These are phyloP conservation scores for Phaeoacremonium minimum DNA, from an alignment of 2,329 filamentous ascomycete genomes.

Conservation along the genomic window DNA sequence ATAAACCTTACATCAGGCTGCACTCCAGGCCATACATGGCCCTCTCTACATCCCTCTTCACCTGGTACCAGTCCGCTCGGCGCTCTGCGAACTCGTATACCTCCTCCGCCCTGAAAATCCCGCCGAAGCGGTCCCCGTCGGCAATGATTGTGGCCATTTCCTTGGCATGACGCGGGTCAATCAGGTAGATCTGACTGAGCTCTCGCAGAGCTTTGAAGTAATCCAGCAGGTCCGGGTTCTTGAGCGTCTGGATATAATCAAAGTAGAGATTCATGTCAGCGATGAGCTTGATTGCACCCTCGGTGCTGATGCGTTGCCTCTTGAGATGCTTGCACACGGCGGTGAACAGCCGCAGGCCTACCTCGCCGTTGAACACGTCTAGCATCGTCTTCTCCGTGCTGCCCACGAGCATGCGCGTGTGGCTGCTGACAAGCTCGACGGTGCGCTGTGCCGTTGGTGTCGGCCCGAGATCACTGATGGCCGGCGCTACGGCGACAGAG, in stretches of 20 bases:
- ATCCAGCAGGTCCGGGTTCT: constrained; percentile 76
- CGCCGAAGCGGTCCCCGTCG: constrained; percentile 82
- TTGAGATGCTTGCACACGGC: constrained; percentile 97
- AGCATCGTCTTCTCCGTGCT: constrained; percentile 98
- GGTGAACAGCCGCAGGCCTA: constrained; percentile 86
- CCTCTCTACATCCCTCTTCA: constrained; percentile 83
- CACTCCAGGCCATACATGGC: constrained; percentile 98
- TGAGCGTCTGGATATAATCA: constrained; percentile 74
- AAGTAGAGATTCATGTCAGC: constrained; percentile 96
- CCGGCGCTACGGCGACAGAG: no score
- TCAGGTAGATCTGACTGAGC: constrained; percentile 91
- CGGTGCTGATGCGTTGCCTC: constrained; percentile 84
- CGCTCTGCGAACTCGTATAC: constrained; percentile 96
- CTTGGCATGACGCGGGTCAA: constrained; percentile 81
- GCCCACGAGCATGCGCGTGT: constrained; percentile 89
- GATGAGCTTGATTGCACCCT: constrained; percentile 88
- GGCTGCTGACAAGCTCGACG: constrained; percentile 78
- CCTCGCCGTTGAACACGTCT: constrained; percentile 97
- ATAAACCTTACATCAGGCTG: constrained; percentile 64
- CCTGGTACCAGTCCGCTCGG: constrained; percentile 90
- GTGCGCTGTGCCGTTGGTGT: constrained; percentile 76
- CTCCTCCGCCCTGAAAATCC: constrained; percentile 91
- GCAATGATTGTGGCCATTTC: constrained; percentile 95
- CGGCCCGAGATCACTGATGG: constrained; percentile 59
- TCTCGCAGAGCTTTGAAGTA: constrained; percentile 93